Conservation (phyloP, 2,329 filamentous ascomycete genomes). For the Hymenoscyphus infarciens region DNA sequence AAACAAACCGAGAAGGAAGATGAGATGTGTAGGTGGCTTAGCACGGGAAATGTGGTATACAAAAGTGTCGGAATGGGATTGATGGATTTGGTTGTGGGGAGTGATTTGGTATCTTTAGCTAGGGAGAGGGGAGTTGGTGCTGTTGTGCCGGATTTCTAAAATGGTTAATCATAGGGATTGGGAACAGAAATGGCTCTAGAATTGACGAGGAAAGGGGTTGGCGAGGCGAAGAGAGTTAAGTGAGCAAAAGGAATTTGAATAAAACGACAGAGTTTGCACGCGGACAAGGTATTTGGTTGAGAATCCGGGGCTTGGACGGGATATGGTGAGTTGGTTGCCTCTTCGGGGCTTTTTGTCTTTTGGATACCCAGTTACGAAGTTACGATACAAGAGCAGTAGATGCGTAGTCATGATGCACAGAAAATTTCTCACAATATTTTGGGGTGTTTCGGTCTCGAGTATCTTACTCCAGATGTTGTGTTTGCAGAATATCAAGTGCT, state of each 20-base stretch:
- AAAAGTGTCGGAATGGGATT: slow-evolving; percentile 65
- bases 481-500: no score
- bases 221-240: background rate
- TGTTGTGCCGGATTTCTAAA: slow-evolving; percentile 49
- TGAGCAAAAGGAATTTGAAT: background rate
- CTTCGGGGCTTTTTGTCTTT: background rate
- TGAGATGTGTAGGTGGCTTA: slow-evolving; percentile 52
- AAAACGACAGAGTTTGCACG: background rate
- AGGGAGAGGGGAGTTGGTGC: slow-evolving; percentile 52
- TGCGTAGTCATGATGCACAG: background rate
- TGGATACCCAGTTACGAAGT: background rate
- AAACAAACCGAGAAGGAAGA: slow-evolving; percentile 41
- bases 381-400: background rate
- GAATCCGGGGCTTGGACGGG: background rate
- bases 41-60: slow-evolving; percentile 62
- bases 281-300: background rate
- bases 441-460: no score
- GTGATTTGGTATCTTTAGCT: slow-evolving; percentile 54
- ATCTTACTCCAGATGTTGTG: no score
- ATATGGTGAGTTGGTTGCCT: background rate
- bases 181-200: background rate
- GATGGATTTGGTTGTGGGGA: slow-evolving; percentile 63
- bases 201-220: background rate
- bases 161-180: background rate
- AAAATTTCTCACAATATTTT: no score